A percentile compares a stretch with the other conserved stretches of the same genome.
Conservation (phyloP, 2,329 filamentous ascomycete species). For the Colletotrichum lindemuthianum region DNA sequence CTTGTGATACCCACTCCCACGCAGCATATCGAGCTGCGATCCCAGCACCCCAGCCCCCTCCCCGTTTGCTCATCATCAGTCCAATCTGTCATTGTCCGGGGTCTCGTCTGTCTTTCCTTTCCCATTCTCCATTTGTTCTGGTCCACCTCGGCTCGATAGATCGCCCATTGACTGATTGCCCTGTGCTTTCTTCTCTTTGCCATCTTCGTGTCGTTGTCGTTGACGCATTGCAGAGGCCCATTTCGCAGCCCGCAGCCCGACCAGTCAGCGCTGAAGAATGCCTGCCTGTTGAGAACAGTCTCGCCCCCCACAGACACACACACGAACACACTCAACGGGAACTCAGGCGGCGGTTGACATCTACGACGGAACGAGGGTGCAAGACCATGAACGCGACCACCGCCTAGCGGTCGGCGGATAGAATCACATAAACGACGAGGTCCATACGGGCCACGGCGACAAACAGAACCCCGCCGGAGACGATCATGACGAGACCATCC, state of each 20-base stretch:
- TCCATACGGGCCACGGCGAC: conserved; percentile 9
- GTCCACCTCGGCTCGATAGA: conserved; percentile 23
- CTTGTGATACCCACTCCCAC: neutral
- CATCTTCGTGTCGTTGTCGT: conserved; percentile 1
- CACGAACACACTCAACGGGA: no score
- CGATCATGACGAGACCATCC: conserved; percentile 4
- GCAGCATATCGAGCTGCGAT: conserved; percentile 30
- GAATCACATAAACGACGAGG: conserved; percentile 23
- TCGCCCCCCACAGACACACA: neutral
- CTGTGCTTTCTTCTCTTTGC: conserved; percentile 27
- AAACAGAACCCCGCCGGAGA: conserved; percentile 1
- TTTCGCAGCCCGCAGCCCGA: conserved; percentile 16
- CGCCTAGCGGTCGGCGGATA: conserved; percentile 31
- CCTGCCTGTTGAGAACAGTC: conserved; percentile 1
- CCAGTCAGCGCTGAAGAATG: neutral
- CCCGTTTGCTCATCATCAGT: conserved; percentile 29
- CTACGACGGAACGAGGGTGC: neutral
- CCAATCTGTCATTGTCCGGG: conserved; percentile 9
- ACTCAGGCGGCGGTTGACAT: neutral
- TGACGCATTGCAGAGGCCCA: conserved; percentile 10
- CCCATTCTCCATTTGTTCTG: conserved; percentile 10
- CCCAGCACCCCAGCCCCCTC: conserved; percentile 28
- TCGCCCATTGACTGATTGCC: conserved; percentile 26
- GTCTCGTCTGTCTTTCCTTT: conserved; percentile 11
- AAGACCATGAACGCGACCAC: conserved; percentile 29